Base-by-base conservation (phyloP, 805 yeast genomes). In the Hanseniaspora mollemarum region DNA sequence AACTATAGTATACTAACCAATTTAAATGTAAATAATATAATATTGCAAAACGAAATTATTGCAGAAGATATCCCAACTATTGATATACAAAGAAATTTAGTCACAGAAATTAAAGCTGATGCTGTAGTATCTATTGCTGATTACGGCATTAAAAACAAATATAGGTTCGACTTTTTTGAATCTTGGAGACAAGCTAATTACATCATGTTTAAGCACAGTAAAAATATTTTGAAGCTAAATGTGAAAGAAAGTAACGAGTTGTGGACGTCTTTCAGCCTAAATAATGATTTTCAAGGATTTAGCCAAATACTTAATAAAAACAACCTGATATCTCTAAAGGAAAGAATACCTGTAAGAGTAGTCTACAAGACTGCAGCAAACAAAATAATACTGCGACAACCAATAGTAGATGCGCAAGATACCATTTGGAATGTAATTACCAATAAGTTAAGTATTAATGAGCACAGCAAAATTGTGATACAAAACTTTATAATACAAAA, bases 151-250 rank as follows among this genome's bases (percentile, higher is more conserved):
- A 48, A 48, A 26, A 48, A 48, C 33, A 12, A 9, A 1, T 31
- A 19, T 13, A 32, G 51, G 19, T 15, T 40, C 16, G 38, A 40
- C n/a, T 48, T 48, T 26, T 48, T 48, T 40, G 51, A 48, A 26
- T 35, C 79, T 53, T 66, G 87, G 61, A 90, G 92, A 59, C 96
- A 90, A 60, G 75, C 87, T 4, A 78, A 87, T 58, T 86, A 73
- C 59, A 76, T 87, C 0, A 62, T 83, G 33, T 78, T 81, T 56
- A 95, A 95, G 0, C 74, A 77, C n/a, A 73, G 95, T 5, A 86
- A 83, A 54, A 73, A 78, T 1, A 76, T 90, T n/a, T 83, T 90
- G 94, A 71, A 72, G 24, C 66, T 90, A 50, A 76, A 92, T 5
- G 79, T 77, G 54, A 71, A 70, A 0, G 80, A 81, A 46, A 74